Evolutionary conservation across 768 basidiomycete genomes (phyloP).

Genomic region (Tulasnella sp.): DNA sequence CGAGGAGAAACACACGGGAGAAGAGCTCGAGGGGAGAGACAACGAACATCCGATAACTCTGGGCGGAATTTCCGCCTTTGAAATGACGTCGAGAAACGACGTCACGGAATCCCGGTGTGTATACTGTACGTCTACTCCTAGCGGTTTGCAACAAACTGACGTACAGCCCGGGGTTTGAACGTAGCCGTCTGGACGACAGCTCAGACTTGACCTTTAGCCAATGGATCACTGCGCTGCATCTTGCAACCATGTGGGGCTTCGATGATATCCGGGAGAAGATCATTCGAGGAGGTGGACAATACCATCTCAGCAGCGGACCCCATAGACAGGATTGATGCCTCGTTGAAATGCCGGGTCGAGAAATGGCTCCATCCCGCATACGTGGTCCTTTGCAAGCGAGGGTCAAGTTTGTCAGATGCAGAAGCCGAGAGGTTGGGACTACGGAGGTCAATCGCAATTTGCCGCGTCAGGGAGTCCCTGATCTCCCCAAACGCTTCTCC

Average conservation of each 20-base stretch:
- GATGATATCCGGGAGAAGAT: background rate
- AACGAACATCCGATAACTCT: background rate
- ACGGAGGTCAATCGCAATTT: background rate
- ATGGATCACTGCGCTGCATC: background rate
- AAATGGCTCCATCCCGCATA: conserved; percentile 25
- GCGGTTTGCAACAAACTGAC: background rate
- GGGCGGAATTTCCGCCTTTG: background rate
- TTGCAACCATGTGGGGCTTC: conserved; percentile 9
- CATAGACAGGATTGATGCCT: background rate
- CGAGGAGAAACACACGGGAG: background rate
- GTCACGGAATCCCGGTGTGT: background rate
- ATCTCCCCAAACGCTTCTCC: too few species aligned
- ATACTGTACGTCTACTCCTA: background rate
- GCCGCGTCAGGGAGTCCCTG: background rate
- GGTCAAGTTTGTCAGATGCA: background rate
- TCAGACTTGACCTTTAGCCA: background rate
- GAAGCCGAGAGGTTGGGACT: conserved; percentile 3
- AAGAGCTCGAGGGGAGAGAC: background rate
- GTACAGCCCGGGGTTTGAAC: background rate
- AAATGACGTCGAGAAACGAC: background rate
- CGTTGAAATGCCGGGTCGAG: conserved; percentile 7
- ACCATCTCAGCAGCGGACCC: background rate
- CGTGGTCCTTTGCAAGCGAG: background rate
- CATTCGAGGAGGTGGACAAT: background rate
- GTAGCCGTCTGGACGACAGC: background rate